phyloP scores from a whole-genome alignment of 2,329 filamentous ascomycete species.

The Penicillium frequentans region DNA sequence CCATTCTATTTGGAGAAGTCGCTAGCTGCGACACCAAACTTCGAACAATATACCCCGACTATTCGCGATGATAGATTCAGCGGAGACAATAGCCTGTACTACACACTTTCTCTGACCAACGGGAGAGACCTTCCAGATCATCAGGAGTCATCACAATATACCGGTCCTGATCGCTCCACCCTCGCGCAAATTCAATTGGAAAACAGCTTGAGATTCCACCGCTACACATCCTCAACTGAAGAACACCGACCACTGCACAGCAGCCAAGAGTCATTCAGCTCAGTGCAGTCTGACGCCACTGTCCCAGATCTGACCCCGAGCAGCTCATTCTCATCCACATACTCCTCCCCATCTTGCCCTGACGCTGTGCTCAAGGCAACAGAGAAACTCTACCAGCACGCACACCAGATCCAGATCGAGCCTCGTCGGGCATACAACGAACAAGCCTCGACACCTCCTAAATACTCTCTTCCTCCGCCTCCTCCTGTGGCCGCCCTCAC shows the following conservation, averaged over 20 bases:
- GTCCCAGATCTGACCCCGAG: conserved; percentile 41
- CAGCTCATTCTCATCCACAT: conserved; percentile 41
- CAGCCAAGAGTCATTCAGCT: conserved; percentile 37
- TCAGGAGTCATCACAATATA: conserved; percentile 13
- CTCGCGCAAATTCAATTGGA: conserved; percentile 33
- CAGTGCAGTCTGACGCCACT: conserved; percentile 28
- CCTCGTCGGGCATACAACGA: conserved; percentile 25
- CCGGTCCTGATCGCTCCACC: conserved; percentile 28
- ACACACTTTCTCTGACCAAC: conserved; percentile 29
- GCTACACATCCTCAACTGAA: conserved; percentile 25
- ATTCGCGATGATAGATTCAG: conserved; percentile 35
- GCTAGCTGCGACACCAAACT: conserved; percentile 27
- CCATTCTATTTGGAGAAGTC: conserved; percentile 43
- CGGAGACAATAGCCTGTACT: conserved; percentile 32
- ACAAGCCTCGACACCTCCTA: conserved; percentile 23
- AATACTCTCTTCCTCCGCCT: conserved; percentile 21
- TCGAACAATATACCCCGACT: conserved; percentile 23
- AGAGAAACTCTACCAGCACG: conserved; percentile 29
- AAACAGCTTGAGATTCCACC: conserved; percentile 29
- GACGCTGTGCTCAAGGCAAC: conserved; percentile 29
- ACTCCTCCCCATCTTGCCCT: conserved; percentile 31
- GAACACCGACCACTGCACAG: conserved; percentile 24
- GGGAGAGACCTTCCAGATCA: conserved; percentile 15
- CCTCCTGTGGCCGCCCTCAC: conserved; percentile 26
- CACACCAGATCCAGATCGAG: conserved; percentile 15